Percentiles rank a stretch among this genome's conserved stretches.
Evolutionary conservation across 495 filamentous ascomycete species (phyloP).

Genomic region (Glonium stellatum): DNA sequence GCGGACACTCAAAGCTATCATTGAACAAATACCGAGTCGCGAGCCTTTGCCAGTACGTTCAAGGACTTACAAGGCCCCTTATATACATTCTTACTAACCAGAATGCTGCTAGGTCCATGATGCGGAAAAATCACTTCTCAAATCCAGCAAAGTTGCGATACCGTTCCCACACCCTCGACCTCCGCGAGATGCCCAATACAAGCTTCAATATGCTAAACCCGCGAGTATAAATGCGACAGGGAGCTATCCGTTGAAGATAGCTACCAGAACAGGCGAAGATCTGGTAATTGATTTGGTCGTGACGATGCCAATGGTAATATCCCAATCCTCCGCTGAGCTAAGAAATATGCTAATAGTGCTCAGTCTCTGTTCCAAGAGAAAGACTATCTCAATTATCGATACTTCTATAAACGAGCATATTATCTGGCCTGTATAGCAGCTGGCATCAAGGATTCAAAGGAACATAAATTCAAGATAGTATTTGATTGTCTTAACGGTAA

Average conservation of each 20-base stretch:
- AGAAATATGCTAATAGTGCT: slow-evolving; percentile 1
- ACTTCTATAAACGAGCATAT: slow-evolving; percentile 90
- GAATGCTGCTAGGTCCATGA: slow-evolving; percentile 49
- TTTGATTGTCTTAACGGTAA: slow-evolving; percentile 73
- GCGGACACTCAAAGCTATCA: slow-evolving; percentile 62
- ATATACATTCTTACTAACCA: slow-evolving; percentile 3
- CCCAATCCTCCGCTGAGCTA: neutral
- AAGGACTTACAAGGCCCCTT: neutral
- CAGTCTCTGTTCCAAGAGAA: slow-evolving; percentile 77
- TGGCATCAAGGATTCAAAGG: slow-evolving; percentile 52
- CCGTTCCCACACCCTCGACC: slow-evolving; percentile 79
- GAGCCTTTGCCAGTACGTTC: slow-evolving; percentile 49
- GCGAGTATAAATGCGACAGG: slow-evolving; percentile 78
- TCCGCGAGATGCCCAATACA: slow-evolving; percentile 65
- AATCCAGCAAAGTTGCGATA: slow-evolving; percentile 56
- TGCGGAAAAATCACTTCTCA: slow-evolving; percentile 60
- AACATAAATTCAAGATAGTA: slow-evolving; percentile 47
- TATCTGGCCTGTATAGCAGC: slow-evolving; percentile 76
- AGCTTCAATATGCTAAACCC: slow-evolving; percentile 68
- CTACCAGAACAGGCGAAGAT: slow-evolving; percentile 51
- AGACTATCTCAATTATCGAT: slow-evolving; percentile 87
- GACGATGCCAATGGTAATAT: slow-evolving; percentile 61
- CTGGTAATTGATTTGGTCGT: slow-evolving; percentile 74
- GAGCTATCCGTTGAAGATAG: slow-evolving; percentile 73
- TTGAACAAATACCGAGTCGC: slow-evolving; percentile 59